Conservation (phyloP, 2,329 filamentous ascomycete species). For the Exophiala bonariae region DNA sequence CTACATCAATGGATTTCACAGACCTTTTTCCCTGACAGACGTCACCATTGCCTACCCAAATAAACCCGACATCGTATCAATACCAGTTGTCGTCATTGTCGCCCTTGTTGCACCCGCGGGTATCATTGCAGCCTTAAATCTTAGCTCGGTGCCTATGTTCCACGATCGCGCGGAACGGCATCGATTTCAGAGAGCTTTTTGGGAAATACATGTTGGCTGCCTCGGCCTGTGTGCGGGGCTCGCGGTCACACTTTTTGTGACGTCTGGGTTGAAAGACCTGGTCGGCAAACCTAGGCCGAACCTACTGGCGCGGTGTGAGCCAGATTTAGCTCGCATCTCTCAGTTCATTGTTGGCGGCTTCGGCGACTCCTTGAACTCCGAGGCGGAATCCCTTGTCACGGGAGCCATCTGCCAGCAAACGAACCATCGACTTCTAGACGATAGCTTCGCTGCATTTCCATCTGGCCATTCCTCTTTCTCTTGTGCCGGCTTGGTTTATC, state of each 20-base stretch:
- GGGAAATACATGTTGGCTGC: constrained; percentile 84
- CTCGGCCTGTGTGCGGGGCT: constrained; percentile 75
- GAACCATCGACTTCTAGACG: constrained; percentile 60
- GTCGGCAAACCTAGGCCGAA: constrained; percentile 65
- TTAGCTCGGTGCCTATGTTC: constrained; percentile 59
- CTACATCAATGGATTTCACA: constrained; percentile 10
- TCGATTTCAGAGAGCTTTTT: constrained; percentile 77
- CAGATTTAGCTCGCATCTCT: constrained; percentile 64
- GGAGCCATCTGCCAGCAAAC: constrained; percentile 70
- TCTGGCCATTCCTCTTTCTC: constrained; percentile 73
- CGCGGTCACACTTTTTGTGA: constrained; percentile 73
- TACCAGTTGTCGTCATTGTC: constrained; percentile 64
- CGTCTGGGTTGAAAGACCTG: constrained; percentile 76
- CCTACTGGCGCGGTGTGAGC: constrained; percentile 68
- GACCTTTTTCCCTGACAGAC: constrained; percentile 70
- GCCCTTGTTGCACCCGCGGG: constrained; percentile 63
- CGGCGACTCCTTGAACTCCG: constrained; percentile 46
- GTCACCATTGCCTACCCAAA: constrained; percentile 79
- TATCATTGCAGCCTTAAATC: constrained; percentile 66
- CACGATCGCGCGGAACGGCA: not conserved
- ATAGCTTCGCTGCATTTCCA: constrained; percentile 82
- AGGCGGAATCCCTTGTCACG: constrained; percentile 67
- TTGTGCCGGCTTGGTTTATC: constrained; percentile 77
- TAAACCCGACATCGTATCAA: constrained; percentile 69
- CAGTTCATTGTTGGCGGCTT: constrained; percentile 65